phyloP scores from a whole-genome alignment of 768 basidiomycete genomes.

The Mycena capillaripes region DNA sequence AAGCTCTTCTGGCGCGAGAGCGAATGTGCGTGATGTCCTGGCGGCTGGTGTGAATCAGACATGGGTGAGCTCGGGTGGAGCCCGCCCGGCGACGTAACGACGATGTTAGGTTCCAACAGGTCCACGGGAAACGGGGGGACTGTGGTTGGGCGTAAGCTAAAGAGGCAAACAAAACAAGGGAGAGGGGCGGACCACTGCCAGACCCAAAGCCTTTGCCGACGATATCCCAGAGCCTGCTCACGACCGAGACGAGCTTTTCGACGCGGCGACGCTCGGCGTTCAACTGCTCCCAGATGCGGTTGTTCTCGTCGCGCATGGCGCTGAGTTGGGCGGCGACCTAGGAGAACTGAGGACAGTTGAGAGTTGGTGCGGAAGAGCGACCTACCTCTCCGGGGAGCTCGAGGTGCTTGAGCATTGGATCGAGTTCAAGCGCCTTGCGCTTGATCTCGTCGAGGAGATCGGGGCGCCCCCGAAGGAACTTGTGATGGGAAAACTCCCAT shows the following conservation, averaged over 20 bases:
- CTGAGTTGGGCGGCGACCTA: slow-evolving; percentile 74
- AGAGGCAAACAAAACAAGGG: not conserved
- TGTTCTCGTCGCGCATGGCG: slow-evolving; percentile 81
- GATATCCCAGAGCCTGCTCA: slow-evolving; percentile 74
- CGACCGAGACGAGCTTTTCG: slow-evolving; percentile 70
- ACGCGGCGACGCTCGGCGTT: slow-evolving; percentile 69
- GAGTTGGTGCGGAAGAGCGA: slow-evolving; percentile 3
- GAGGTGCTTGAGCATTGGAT: slow-evolving; percentile 77
- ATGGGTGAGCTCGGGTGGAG: slow-evolving; percentile 57
- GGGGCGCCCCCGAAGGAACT: slow-evolving; percentile 84
- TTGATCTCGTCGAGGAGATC: slow-evolving; percentile 90
- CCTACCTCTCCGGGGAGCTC: slow-evolving; percentile 87
- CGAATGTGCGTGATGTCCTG: slow-evolving; percentile 43
- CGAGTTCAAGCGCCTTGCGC: slow-evolving; percentile 87
- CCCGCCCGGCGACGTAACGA: slow-evolving; percentile 72
- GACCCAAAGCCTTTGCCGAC: slow-evolving; percentile 66
- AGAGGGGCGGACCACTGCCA: slow-evolving; percentile 59
- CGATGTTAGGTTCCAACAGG: slow-evolving; percentile 79
- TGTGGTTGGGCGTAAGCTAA: slow-evolving; percentile 36
- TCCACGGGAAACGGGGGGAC: slow-evolving; percentile 66
- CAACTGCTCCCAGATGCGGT: slow-evolving; percentile 71
- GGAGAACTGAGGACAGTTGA: not conserved
- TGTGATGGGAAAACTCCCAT: slow-evolving; percentile 92
- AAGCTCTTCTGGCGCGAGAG: slow-evolving; percentile 74
- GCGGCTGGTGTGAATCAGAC: slow-evolving; percentile 49